These are phyloP conservation scores for Glaciozyma martinii DNA, from an alignment of 768 basidiomycete species.

Conservation along the genomic window DNA sequence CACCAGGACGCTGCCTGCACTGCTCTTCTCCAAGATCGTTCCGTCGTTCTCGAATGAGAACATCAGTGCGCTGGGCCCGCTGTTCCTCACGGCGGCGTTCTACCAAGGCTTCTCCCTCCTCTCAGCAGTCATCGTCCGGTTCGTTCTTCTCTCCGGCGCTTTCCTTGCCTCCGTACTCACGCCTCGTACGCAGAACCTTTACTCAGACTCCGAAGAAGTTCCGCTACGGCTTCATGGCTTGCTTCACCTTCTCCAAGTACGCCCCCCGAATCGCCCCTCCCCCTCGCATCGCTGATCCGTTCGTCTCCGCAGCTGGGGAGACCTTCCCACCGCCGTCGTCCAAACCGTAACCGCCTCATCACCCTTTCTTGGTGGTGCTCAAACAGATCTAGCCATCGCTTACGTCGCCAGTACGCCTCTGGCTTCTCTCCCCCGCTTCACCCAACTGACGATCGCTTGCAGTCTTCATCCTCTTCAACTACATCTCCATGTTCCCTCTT, in stretches of 20 bases:
- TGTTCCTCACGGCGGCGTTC: background rate
- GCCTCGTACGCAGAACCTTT: conserved; percentile 49
- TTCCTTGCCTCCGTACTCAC: conserved; percentile 23
- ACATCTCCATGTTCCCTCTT: conserved; percentile 55
- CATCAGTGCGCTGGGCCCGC: background rate
- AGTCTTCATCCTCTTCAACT: conserved; percentile 42
- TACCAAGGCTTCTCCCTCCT: conserved; percentile 7
- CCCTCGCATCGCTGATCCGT: background rate
- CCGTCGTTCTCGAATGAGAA: background rate
- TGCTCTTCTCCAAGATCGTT: conserved; percentile 19
- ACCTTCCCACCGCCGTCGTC: conserved; percentile 51
- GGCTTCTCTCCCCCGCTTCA: background rate
- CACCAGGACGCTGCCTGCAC: conserved; percentile 13
- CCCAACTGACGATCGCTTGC: background rate
- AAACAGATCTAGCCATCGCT: conserved; percentile 49
- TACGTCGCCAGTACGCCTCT: conserved; percentile 4
- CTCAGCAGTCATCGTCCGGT: conserved; percentile 7
- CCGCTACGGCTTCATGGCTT: conserved; percentile 58
- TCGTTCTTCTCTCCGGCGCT: conserved; percentile 43
- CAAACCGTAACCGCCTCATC: conserved; percentile 54
- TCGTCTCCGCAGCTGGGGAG: background rate
- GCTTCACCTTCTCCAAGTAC: conserved; percentile 60
- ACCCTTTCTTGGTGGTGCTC: conserved; percentile 54
- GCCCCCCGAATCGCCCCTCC: no score
- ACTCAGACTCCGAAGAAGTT: conserved; percentile 75